Evolutionary conservation across 2,329 filamentous ascomycete genomes (phyloP).

Genomic region (Tolypocladium tundrense): DNA sequence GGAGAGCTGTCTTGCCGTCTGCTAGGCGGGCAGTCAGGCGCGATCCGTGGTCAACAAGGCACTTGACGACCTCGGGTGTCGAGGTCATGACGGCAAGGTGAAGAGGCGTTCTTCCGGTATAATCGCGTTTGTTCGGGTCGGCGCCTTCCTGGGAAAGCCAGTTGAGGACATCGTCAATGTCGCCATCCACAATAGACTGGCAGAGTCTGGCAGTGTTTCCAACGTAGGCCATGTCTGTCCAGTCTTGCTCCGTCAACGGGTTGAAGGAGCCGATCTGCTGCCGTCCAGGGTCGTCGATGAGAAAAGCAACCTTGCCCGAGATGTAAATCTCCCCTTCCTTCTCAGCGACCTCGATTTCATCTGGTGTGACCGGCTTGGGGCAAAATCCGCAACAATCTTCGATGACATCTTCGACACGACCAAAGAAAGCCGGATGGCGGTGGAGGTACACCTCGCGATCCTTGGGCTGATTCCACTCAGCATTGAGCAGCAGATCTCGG

Average conservation of each 20-base stretch:
- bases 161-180: constrained; percentile 58
- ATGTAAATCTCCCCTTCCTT: constrained; percentile 69
- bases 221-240: constrained; percentile 87
- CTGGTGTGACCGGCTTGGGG: constrained; percentile 55
- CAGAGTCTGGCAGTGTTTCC: constrained; percentile 69
- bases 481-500: constrained; percentile 72
- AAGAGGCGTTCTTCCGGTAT: constrained; percentile 68
- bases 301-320: constrained; percentile 61
- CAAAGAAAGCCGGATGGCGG: constrained; percentile 79
- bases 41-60: constrained; percentile 61
- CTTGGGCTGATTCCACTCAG: constrained; percentile 73
- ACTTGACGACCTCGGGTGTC: constrained; percentile 58
- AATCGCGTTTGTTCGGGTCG: constrained; percentile 65
- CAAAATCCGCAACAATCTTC: constrained; percentile 76
- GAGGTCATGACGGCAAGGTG: constrained; percentile 65
- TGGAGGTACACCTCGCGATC: constrained; percentile 70
- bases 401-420: constrained; percentile 62
- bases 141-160: constrained; percentile 60
- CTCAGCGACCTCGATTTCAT: constrained; percentile 61
- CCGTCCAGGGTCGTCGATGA: constrained; percentile 72
- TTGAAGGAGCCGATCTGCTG: constrained; percentile 66
- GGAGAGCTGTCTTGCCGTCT: constrained; percentile 74
- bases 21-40: constrained; percentile 64
- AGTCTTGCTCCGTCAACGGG: constrained; percentile 70
- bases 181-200: constrained; percentile 68